Percentiles rank a stretch among this genome's conserved stretches.
These are phyloP conservation scores for Suillus bovinus DNA, from an alignment of 768 basidiomycete species.

Conservation along the genomic window DNA sequence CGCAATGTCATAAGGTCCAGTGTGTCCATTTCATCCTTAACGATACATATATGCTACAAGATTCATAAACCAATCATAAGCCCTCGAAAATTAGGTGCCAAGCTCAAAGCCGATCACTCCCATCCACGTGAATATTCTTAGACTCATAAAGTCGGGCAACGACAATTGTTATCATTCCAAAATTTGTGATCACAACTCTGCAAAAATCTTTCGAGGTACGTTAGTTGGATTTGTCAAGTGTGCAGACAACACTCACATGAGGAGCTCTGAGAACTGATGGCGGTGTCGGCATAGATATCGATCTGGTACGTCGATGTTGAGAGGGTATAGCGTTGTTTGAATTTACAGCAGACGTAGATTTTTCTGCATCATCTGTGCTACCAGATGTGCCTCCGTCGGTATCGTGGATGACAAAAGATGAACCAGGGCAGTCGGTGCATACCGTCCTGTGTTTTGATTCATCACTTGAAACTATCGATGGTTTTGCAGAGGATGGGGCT, in stretches of 20 bases:
- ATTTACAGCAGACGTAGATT: background rate
- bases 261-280: constrained; percentile 10
- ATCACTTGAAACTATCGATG: background rate
- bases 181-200: constrained; percentile 8
- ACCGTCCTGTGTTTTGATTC: background rate
- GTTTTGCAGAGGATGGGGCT: background rate
- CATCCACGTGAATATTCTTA: background rate
- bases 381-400: background rate
- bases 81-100: background rate
- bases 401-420: background rate
- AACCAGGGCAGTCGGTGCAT: background rate
- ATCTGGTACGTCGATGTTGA: constrained; percentile 28
- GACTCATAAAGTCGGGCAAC: background rate
- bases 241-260: background rate
- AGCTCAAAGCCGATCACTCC: background rate
- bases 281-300: constrained; percentile 27
- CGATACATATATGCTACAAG: background rate
- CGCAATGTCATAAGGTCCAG: background rate
- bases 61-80: background rate
- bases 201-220: constrained; percentile 11
- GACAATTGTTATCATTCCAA: background rate
- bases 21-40: background rate
- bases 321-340: constrained; percentile 4
- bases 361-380: background rate
- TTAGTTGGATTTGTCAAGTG: background rate